Evolutionary conservation across 176 grass and related monocot genomes (phyloP).

Genomic region (Eremochloa ophiuroides): DNA sequence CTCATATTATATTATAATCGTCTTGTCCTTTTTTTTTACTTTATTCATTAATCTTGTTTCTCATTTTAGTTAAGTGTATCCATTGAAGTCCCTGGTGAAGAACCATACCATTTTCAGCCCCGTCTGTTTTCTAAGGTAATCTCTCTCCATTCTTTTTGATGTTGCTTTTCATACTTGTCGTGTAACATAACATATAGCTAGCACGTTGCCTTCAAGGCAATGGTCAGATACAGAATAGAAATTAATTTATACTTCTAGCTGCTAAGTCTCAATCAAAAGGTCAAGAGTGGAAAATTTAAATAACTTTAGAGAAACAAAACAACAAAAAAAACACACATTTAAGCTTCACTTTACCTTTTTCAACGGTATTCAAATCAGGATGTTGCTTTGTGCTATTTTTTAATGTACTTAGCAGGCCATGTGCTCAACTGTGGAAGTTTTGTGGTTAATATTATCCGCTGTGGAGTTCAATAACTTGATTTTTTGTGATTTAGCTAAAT

Average conservation of each 20-base stretch:
- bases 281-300: neutral
- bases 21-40: neutral
- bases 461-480: neutral
- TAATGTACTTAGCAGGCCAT: neutral
- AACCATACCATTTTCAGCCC: constrained; percentile 68
- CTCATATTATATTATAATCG: constrained; percentile 10
- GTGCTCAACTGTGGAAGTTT: neutral
- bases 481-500: neutral
- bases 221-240: neutral
- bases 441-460: neutral
- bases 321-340: neutral
- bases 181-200: neutral
- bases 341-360: neutral
- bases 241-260: neutral
- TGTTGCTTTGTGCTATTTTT: neutral
- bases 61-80: constrained; percentile 67
- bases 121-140: constrained; percentile 73
- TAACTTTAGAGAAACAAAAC: neutral
- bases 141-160: neutral
- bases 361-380: neutral
- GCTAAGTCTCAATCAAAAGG: neutral
- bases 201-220: neutral
- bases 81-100: constrained; percentile 61
- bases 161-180: neutral
- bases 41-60: constrained; percentile 1